phyloP scores from a whole-genome alignment of 441 rosid species.

The Dalechampia spathulata region DNA sequence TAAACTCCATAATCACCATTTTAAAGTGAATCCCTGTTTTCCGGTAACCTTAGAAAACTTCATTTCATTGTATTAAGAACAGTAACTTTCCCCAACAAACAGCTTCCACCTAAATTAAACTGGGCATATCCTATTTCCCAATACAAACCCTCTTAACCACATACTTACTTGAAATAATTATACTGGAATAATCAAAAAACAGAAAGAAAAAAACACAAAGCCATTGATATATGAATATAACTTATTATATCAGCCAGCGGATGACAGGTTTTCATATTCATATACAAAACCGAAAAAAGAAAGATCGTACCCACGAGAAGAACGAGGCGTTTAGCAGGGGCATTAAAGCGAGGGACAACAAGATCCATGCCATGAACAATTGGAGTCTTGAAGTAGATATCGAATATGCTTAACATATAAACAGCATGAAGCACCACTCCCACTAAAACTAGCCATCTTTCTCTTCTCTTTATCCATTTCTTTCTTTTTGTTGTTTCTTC shows the following conservation, averaged over 20 bases:
- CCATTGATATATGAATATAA: slow-evolving; percentile 9
- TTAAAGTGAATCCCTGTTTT: no score
- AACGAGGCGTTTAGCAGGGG: slow-evolving; percentile 88
- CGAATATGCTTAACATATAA: slow-evolving; percentile 92
- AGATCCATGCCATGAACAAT: slow-evolving; percentile 96
- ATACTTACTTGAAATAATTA: no score
- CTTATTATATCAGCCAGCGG: no score
- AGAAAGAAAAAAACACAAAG: not conserved
- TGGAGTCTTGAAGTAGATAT: slow-evolving; percentile 94
- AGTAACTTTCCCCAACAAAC: no score
- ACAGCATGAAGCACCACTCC: slow-evolving; percentile 84
- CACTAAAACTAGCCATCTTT: slow-evolving; percentile 72
- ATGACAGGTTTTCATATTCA: no score
- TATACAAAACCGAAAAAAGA: slow-evolving; percentile 1
- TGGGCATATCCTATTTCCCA: not conserved
- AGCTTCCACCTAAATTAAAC: not conserved
- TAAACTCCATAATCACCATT: no score
- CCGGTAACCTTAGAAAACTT: no score
- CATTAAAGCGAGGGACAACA: slow-evolving; percentile 61
- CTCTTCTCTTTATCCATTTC: slow-evolving; percentile 62
- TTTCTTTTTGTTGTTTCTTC: slow-evolving; percentile 24
- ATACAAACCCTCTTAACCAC: not conserved
- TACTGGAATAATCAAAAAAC: not conserved
- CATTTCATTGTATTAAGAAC: no score
- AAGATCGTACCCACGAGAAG: slow-evolving; percentile 56